phyloP scores from a whole-genome alignment of 257 asterid species.

The Ligustrum vulgare region DNA sequence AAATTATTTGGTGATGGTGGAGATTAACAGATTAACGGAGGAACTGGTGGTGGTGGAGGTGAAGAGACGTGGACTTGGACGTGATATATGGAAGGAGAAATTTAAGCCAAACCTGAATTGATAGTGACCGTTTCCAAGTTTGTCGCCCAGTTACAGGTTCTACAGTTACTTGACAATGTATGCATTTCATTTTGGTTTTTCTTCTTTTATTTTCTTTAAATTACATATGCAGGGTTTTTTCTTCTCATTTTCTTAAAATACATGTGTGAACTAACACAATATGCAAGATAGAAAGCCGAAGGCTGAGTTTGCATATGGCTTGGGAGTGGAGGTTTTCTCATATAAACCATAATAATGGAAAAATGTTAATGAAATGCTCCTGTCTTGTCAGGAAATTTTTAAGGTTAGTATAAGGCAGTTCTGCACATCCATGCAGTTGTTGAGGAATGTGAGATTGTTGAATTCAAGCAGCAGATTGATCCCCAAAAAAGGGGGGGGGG shows the following conservation, averaged over 20 bases:
- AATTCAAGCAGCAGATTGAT: conserved; percentile 74
- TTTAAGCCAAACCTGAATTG: conserved; percentile 38
- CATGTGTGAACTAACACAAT: background rate
- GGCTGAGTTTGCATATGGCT: too few relatives aligned
- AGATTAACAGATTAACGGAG: conserved; percentile 58
- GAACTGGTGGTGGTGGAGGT: conserved; percentile 61
- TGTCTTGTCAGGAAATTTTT: conserved; percentile 75
- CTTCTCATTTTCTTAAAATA: too few relatives aligned
- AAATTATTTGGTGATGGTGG: conserved; percentile 36
- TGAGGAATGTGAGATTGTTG: conserved; percentile 96
- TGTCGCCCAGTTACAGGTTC: conserved; percentile 80
- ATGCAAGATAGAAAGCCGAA: background rate
- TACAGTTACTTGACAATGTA: conserved; percentile 94
- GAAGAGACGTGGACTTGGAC: conserved; percentile 35
- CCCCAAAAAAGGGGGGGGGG: too few relatives aligned
- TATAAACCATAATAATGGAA: conserved; percentile 1
- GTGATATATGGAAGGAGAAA: conserved; percentile 47
- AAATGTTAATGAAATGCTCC: too few relatives aligned
- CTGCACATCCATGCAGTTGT: conserved; percentile 84
- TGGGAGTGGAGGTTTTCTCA: background rate
- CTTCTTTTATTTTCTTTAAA: too few relatives aligned
- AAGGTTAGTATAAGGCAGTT: conserved; percentile 96
- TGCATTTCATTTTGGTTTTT: background rate
- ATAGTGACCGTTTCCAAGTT: conserved; percentile 75
- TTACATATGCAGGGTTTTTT: too few relatives aligned